Percentiles rank a stretch among this genome's conserved stretches.
Conservation (phyloP, 2,329 filamentous ascomycete species). For the Rhinocladiella mackenziei region DNA sequence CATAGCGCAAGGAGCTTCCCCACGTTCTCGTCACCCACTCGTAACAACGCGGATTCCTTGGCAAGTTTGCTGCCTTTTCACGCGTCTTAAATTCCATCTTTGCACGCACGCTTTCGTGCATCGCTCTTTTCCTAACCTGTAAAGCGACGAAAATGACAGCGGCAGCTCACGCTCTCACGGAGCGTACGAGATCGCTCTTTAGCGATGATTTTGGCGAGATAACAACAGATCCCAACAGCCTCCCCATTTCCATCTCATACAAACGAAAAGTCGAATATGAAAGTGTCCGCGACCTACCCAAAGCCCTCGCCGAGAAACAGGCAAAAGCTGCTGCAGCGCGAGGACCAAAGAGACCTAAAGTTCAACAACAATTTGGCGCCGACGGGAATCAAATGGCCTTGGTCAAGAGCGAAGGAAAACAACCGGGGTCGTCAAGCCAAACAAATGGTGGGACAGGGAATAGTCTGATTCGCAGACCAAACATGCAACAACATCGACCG, state of each 20-base stretch:
- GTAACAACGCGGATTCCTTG: no score
- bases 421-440: conserved; percentile 34
- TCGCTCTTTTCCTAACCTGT: not conserved
- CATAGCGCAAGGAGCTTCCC: no score
- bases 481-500: conserved; percentile 67
- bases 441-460: conserved; percentile 36
- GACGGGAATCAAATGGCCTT: conserved; percentile 62
- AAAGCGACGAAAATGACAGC: conserved; percentile 22
- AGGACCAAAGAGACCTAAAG: conserved; percentile 60
- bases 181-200: conserved; percentile 47
- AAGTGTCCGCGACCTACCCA: conserved; percentile 70
- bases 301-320: conserved; percentile 73
- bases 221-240: conserved; percentile 41
- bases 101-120: no score
- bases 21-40: no score
- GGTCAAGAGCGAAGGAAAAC: conserved; percentile 48
- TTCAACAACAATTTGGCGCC: no score
- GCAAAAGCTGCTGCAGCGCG: conserved; percentile 59
- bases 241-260: conserved; percentile 41
- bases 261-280: conserved; percentile 64
- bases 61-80: no score
- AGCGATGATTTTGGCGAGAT: conserved; percentile 46
- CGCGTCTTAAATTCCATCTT: no score
- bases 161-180: conserved; percentile 37
- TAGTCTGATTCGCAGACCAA: conserved; percentile 57